Evolutionary conservation across 495 filamentous ascomycete species (phyloP), one percentile per base, ranked within the genome.

Genomic region (Hypoxylon fuscum): DNA sequence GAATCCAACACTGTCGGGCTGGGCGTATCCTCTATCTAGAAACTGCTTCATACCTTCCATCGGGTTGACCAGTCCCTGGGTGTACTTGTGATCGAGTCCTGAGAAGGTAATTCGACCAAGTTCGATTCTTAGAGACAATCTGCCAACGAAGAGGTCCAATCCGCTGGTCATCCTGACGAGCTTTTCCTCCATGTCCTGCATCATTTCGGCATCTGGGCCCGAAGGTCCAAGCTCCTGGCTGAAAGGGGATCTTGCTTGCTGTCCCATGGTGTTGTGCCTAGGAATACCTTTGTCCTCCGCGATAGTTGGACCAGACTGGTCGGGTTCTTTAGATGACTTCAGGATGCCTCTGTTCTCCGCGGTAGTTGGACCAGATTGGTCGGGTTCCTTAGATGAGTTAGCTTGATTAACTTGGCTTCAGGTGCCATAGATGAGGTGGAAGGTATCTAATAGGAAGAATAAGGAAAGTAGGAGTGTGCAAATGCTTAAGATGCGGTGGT

Each of bases 71-170:
- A 57, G 27, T 3, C 25, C 14, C 44, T 27, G 50, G 9, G 22
- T 8, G 68, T 73, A 62, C 49, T 78, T 14, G 48, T 62, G 9
- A 59, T 42, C 14, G 14, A 37, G 8, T 7, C 61, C 34, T 12
- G 76, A 47, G 1, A 55, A 62, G 1, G 57, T 45, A 5, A 81
- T 44, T 7, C 79, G 76, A 1, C 81, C 81, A 25, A 83, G 66
- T 14, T 81, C 74, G 11, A 70, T 76, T 22, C 70, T 71, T 10
- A 82, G 43, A 6, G 45, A 31, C 20, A 83, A 20, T 15, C 66
- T 65, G 21, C 81, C 81, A 23, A 51, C n/a, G 43, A 70, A 71
- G 11, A 70, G 58, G 23, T 52, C 47, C 17, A 74, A 17, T 10
- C 46, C 54, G 14, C 45, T 18, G 61, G 74, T 58, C 60, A 77